A percentile compares a stretch with the other conserved stretches of the same genome.
phyloP scores from a whole-genome alignment of 306 rosid genomes.

The Cucurbita maxima region DNA sequence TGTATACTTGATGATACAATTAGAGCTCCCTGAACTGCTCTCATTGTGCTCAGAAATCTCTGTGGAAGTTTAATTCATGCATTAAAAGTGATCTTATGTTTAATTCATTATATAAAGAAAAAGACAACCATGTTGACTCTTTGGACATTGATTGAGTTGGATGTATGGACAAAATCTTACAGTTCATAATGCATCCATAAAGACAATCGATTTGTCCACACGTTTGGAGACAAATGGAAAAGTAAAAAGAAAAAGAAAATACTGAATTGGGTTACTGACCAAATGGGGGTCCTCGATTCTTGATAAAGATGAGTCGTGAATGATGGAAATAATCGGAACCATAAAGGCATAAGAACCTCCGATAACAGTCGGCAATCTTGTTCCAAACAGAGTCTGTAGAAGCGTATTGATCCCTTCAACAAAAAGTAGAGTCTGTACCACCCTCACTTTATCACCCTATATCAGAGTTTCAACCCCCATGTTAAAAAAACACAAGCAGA shows the following conservation, averaged over 20 bases:
- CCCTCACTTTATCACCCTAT: conserved; percentile 96
- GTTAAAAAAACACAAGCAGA: neutral
- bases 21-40: conserved; percentile 90
- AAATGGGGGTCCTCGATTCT: conserved; percentile 54
- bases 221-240: neutral
- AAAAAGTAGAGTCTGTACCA: conserved; percentile 85
- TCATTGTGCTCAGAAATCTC: conserved; percentile 86
- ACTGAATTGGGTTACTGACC: conserved; percentile 33
- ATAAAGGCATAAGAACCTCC: conserved; percentile 96
- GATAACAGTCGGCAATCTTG: conserved; percentile 85
- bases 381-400: conserved; percentile 88
- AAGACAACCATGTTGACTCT: neutral
- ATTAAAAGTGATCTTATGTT: neutral
- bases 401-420: conserved; percentile 91
- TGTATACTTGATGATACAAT: conserved; percentile 90
- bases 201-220: neutral
- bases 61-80: conserved; percentile 9
- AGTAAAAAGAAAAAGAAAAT: neutral
- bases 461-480: neutral
- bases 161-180: neutral
- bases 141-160: neutral
- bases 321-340: conserved; percentile 89
- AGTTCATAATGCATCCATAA: neutral
- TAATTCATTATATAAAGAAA: neutral
- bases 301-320: conserved; percentile 57